These are phyloP conservation scores for Neurospora sublineolata DNA, from an alignment of 495 filamentous ascomycete species.

Conservation along the genomic window DNA sequence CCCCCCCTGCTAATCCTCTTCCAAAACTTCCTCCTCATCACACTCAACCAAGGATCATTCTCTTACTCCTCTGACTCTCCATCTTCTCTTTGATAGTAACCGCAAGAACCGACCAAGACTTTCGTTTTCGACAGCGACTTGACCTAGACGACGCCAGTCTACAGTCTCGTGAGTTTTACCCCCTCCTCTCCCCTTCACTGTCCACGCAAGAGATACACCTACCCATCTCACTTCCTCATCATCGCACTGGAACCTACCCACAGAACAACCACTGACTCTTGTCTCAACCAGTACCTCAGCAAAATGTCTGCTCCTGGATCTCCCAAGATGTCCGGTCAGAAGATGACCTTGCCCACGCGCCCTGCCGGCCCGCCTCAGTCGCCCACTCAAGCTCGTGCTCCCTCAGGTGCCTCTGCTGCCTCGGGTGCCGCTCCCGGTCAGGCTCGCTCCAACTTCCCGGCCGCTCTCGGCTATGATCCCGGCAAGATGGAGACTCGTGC, in stretches of 20 bases:
- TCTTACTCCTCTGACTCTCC: not conserved
- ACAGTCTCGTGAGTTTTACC: not conserved
- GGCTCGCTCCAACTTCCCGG: not conserved
- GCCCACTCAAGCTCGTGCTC: not conserved
- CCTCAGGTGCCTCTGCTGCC: not conserved
- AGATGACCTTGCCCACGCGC: not conserved
- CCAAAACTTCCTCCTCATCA: not conserved
- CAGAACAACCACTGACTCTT: not conserved
- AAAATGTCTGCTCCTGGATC: not conserved
- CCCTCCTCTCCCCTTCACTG: not conserved
- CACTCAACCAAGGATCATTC: not conserved
- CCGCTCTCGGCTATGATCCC: constrained; percentile 20
- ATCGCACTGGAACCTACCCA: not conserved
- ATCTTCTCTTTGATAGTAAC: not conserved
- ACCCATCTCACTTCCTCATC: not conserved
- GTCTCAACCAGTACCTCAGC: not conserved
- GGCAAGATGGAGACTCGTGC: constrained; percentile 10
- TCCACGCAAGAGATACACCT: not conserved
- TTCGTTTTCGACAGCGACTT: not conserved
- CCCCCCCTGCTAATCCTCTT: not conserved
- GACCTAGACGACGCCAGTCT: not conserved
- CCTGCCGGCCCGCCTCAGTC: not conserved
- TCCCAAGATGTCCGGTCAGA: not conserved
- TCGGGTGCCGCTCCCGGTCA: not conserved
- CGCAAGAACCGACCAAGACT: not conserved